Conservation (phyloP, 495 filamentous ascomycete species). For the Recurvomyces mirabilis region DNA sequence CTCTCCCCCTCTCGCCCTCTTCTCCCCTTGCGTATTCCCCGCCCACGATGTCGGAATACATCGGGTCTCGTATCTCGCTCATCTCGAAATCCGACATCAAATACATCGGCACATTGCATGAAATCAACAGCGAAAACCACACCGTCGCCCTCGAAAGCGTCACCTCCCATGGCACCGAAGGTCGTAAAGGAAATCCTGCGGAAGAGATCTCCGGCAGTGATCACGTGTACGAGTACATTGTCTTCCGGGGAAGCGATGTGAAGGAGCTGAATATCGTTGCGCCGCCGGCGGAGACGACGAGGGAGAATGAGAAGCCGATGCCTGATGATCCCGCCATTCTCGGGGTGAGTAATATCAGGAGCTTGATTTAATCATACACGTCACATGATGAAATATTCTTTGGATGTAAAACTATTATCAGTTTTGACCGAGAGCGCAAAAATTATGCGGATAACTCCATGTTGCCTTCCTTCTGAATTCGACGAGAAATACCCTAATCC, state of each 20-base stretch:
- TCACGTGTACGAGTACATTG: slow-evolving; percentile 94
- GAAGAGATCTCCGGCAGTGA: slow-evolving; percentile 74
- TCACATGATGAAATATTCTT: slow-evolving; percentile 69
- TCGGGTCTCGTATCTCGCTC: slow-evolving; percentile 68
- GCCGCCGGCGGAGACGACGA: slow-evolving; percentile 40
- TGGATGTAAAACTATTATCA: slow-evolving; percentile 75
- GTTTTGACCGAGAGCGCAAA: slow-evolving; percentile 84
- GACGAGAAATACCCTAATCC: too few relatives aligned
- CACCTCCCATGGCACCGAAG: slow-evolving; percentile 84
- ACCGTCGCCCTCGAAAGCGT: slow-evolving; percentile 96
- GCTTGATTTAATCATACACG: slow-evolving; percentile 3
- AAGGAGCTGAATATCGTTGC: slow-evolving; percentile 93
- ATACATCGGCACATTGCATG: slow-evolving; percentile 90
- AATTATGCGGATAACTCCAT: slow-evolving; percentile 78
- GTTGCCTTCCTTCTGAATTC: slow-evolving; percentile 99
- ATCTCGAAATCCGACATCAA: slow-evolving; percentile 97
- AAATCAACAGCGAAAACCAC: slow-evolving; percentile 93
- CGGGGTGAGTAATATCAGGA: slow-evolving; percentile 61
- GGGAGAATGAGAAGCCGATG: slow-evolving; percentile 62
- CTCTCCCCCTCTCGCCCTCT: slow-evolving; percentile 11
- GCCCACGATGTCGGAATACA: slow-evolving; percentile 52
- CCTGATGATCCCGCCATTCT: slow-evolving; percentile 95
- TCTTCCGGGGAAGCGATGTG: slow-evolving; percentile 96
- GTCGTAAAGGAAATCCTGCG: slow-evolving; percentile 60
- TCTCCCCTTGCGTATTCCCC: too few relatives aligned